Evolutionary conservation across 1,284 basidiomycete species (phyloP).

Genomic region (Moesziomyces parantarcticus): DNA sequence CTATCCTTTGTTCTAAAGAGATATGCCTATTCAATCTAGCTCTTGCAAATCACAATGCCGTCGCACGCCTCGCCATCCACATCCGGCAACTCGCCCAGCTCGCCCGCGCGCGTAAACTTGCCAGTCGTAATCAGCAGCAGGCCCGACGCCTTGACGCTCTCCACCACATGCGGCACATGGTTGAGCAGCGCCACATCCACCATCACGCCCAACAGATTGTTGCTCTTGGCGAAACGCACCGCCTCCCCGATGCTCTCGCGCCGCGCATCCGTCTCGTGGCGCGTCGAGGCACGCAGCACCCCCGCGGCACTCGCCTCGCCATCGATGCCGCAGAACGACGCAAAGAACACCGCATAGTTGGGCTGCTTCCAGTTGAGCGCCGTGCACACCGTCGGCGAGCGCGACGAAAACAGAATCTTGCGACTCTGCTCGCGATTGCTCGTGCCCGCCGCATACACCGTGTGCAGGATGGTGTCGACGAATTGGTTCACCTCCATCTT

Average conservation of each 20-base stretch:
- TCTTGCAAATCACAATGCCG: constrained; percentile 57
- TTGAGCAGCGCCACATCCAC: constrained; percentile 78
- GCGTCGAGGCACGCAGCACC: constrained; percentile 66
- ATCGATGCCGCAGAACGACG: constrained; percentile 82
- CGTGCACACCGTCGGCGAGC: constrained; percentile 69
- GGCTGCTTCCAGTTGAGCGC: constrained; percentile 99
- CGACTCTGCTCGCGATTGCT: constrained; percentile 53
- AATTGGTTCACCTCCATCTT: constrained; percentile 64
- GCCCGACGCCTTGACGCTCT: constrained; percentile 62
- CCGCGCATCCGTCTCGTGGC: constrained; percentile 71
- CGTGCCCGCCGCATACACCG: constrained; percentile 63
- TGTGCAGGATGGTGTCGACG: constrained; percentile 65
- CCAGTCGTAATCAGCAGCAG: constrained; percentile 64
- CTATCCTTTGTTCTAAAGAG: not conserved
- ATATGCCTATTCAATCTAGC: constrained; percentile 8
- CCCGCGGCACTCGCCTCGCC: constrained; percentile 41
- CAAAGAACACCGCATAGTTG: constrained; percentile 96
- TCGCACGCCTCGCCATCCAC: constrained; percentile 57
- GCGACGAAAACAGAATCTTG: constrained; percentile 63
- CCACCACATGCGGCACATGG: constrained; percentile 58
- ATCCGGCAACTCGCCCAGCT: constrained; percentile 12
- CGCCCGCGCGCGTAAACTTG: constrained; percentile 19
- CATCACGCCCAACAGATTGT: constrained; percentile 92
- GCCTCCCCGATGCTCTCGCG: constrained; percentile 84
- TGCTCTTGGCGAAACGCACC: constrained; percentile 91